Evolutionary conservation across 2,329 filamentous ascomycete genomes (phyloP), one percentile per base, ranked within the genome.

Genomic region (Zymoseptoria ardabiliae): DNA sequence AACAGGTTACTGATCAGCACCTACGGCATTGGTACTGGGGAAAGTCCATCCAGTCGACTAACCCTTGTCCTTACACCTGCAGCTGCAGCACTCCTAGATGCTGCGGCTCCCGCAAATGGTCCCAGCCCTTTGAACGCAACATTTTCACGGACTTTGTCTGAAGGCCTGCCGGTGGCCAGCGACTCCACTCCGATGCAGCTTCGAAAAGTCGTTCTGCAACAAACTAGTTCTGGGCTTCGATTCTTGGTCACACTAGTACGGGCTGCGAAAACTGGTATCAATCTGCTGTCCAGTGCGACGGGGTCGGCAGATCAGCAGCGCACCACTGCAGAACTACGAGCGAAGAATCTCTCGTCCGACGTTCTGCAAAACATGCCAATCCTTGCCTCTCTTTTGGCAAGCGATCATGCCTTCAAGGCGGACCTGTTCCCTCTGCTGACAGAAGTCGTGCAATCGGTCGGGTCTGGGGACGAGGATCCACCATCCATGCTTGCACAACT

Each of bases 401-500:
- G 61, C 13, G 67, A 66, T 21, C 58, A 63, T 49, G 57, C 58
- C 10, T 65, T 62, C 62, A 69, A 67, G 57, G 53, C 21, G n/a
- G 58, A 66, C 9, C 50, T 69, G 11, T 64, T 64, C 11, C 45
- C 55, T 4, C 55, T 68, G 2, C 61, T 71, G 20, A 41, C 56
- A 11, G 66, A 69, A 53, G 28, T 70, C 9, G 58, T 69, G 6
- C 58, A 60, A 22, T 55, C 64, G 13, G 59, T 66, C 17, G 63
- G 61, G 48, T 58, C 63, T 23, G 59, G 60, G 28, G 66, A 82
- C 28, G 81, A 80, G n/a, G 91, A 97, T 66, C 91, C 92, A 0
- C 90, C 91, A n/a, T 97, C 93, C 6, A 80, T 99, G n/a, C 83
- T 99, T 21, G 92, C 92, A 30, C 91, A 96, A 70, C 79, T 99